phyloP scores from a whole-genome alignment of 257 asterid species.

The Lavandula angustifolia region DNA sequence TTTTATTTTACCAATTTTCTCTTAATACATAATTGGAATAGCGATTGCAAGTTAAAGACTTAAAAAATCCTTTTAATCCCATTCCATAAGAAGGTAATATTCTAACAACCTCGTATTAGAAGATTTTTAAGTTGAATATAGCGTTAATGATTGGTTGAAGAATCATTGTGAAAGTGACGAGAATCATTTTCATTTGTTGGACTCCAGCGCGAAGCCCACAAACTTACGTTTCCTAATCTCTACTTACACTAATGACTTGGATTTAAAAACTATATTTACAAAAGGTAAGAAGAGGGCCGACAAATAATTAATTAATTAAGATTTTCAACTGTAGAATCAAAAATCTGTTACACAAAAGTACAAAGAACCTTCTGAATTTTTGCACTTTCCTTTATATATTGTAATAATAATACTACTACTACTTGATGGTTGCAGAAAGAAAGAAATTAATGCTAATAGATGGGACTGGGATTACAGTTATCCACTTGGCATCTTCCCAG shows the following conservation, averaged over 20 bases:
- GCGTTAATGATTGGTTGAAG: constrained; percentile 25
- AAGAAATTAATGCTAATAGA: not conserved
- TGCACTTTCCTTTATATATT: too few species aligned
- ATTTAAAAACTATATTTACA: not conserved
- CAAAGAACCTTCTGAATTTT: not conserved
- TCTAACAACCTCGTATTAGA: constrained; percentile 9
- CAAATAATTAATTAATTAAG: too few species aligned
- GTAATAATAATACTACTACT: not conserved
- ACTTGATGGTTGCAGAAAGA: not conserved
- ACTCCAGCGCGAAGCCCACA: not conserved
- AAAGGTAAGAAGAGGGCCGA: not conserved
- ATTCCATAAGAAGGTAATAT: not conserved
- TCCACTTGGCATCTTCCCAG: constrained; percentile 41
- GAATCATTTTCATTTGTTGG: too few species aligned
- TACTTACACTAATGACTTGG: not conserved
- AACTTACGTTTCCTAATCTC: not conserved
- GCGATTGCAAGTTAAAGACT: too few species aligned
- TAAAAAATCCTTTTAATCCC: too few species aligned
- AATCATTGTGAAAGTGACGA: constrained; percentile 26
- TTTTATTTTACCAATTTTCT: too few species aligned
- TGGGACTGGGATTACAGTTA: constrained; percentile 25
- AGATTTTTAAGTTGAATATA: not conserved
- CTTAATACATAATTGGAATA: too few species aligned
- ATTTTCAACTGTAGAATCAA: not conserved
- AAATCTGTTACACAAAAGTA: constrained; percentile 6